Evolutionary conservation across 129 eudicot genomes (phyloP), one percentile per base, ranked within the genome.

Genomic region (Oenanthe sinensis): DNA sequence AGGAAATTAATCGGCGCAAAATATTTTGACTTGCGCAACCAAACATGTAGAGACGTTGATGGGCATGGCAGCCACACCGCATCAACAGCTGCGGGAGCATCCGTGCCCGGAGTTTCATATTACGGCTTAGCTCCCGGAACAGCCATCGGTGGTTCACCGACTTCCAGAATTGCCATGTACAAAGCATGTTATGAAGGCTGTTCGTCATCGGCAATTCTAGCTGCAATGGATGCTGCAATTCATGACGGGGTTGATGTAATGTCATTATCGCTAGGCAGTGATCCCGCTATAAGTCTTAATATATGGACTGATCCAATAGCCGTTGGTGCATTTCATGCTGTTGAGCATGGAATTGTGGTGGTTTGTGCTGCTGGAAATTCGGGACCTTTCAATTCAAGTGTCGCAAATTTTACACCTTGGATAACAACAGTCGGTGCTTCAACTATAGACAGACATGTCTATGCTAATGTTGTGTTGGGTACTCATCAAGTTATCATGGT

Each of bases 11-110:
- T 91, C 19, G 98, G 98, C 84, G 98, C 98, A 80, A 84, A 91
- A 48, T 85, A 79, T 45, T 94, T 60, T 42, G 84, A 81, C 10
- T n/a, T 79, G 2, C 75, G 63, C 22, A n/a, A 75, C n/a, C 48
- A 5, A 54, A 79, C 97, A 22, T 86, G 93, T 37, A 84, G 98
- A 75, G 98, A 94, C 79, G 54, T 28, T 58, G 72, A 24, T 37
- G 98, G 98, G 16, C 98, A 94, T 71, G 98, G 98, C 17, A 94
- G 97, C 0, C 98, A 94, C 30, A 91, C 87, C 1, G 87, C 98
- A 0, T 85, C 98, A n/a, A 94, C 96, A 2, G 96, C 93, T 30
- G 93, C 92, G 0, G 98, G 98, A 33, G 80, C 79, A n/a, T 45
- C 87, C 0, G 92, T 94, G 42, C 43, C 76, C 0, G 91, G 88